Evolutionary conservation across 371 early-diverging fungal genomes (phyloP).

Genomic region (Mucor circinelloides): DNA sequence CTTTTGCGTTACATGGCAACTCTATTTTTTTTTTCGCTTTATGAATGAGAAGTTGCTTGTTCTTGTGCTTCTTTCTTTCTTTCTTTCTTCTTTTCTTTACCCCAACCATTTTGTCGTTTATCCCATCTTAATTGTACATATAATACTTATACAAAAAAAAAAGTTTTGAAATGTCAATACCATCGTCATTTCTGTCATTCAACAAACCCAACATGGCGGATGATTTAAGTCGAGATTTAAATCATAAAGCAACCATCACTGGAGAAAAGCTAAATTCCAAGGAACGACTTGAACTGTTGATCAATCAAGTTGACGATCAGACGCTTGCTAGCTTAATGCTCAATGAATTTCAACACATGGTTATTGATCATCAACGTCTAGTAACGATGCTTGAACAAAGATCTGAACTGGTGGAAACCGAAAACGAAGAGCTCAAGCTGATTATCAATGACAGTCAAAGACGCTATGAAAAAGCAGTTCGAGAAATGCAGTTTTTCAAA

Average conservation of each 20-base stretch:
- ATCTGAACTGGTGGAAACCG: constrained; percentile 25
- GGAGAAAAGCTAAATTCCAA: neutral
- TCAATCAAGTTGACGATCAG: constrained; percentile 25
- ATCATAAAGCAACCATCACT: neutral
- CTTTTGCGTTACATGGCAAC: constrained; percentile 12
- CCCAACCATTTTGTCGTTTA: neutral
- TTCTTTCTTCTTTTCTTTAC: neutral
- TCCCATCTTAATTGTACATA: constrained; percentile 2
- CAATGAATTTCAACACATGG: constrained; percentile 25
- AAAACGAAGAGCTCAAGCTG: constrained; percentile 30
- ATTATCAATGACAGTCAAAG: constrained; percentile 36
- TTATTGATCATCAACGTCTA: constrained; percentile 35
- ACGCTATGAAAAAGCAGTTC: constrained; percentile 51
- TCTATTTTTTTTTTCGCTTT: constrained; percentile 3
- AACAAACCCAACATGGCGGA: neutral
- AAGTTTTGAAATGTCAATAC: neutral
- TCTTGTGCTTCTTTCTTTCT: neutral
- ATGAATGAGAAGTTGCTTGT: neutral
- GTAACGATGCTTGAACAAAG: constrained; percentile 34
- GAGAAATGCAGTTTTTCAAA: constrained; percentile 53
- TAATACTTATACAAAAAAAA: neutral
- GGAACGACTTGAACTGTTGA: constrained; percentile 19
- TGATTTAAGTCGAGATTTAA: constrained; percentile 13
- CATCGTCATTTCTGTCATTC: constrained; percentile 10
- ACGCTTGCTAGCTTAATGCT: constrained; percentile 24